phyloP scores from a whole-genome alignment of 2,329 filamentous ascomycete species.

The Phaeophleospora eucalypticola region DNA sequence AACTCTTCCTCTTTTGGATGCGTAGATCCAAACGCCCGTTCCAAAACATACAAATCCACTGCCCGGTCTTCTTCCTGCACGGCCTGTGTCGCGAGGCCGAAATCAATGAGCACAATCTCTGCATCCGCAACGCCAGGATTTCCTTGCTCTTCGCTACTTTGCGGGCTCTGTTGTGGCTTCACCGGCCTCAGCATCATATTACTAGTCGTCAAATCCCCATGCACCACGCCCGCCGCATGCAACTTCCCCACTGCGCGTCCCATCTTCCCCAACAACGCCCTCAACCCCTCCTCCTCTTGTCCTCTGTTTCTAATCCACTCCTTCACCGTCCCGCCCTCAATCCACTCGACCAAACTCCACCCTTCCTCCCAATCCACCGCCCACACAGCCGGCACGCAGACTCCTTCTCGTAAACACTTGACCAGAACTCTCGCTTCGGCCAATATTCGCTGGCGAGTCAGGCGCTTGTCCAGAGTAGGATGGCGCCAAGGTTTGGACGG shows the following conservation, averaged over 20 bases:
- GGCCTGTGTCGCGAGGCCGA: constrained; percentile 80
- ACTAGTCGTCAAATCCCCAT: constrained; percentile 95
- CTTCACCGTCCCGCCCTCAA: constrained; percentile 67
- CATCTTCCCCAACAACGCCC: constrained; percentile 32
- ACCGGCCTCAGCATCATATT: constrained; percentile 75
- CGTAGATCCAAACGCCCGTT: constrained; percentile 90
- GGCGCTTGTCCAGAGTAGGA: constrained; percentile 76
- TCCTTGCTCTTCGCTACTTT: no score
- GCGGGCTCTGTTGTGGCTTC: constrained; percentile 1
- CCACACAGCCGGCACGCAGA: constrained; percentile 77
- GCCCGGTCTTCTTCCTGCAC: constrained; percentile 86
- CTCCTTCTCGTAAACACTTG: constrained; percentile 72
- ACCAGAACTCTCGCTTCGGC: constrained; percentile 83
- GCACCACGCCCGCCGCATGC: constrained; percentile 81
- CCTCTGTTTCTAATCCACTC: constrained; percentile 52
- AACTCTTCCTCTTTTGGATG: constrained; percentile 83
- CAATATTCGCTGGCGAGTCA: constrained; percentile 82
- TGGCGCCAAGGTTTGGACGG: constrained; percentile 90
- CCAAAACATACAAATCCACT: constrained; percentile 92
- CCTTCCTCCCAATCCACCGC: constrained; percentile 60
- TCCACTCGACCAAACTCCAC: constrained; percentile 82
- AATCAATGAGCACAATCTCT: constrained; percentile 87
- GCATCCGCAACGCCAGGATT: constrained; percentile 52
- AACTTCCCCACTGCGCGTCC: constrained; percentile 45
- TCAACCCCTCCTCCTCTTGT: constrained; percentile 26